Conservation (phyloP, 2,329 filamentous ascomycete genomes). For the Dothistroma septosporum region DNA sequence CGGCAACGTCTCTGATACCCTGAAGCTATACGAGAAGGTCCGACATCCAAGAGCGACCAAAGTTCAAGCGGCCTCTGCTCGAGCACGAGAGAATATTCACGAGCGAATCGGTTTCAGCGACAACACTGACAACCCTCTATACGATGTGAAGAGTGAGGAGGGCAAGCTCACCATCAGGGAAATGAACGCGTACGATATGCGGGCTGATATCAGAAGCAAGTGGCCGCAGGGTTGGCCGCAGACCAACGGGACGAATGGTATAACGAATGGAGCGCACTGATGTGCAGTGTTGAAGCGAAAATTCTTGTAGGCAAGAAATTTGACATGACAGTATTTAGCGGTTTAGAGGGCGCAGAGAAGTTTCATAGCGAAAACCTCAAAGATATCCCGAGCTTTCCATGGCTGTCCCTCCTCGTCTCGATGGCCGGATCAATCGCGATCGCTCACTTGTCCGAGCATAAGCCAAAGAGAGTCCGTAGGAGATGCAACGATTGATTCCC, state of each 20-base stretch:
- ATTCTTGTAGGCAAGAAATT: background rate
- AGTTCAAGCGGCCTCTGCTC: conserved; percentile 36
- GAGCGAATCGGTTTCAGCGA: conserved; percentile 54
- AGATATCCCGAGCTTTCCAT: background rate
- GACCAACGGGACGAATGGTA: conserved; percentile 6
- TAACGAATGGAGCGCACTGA: conserved; percentile 4
- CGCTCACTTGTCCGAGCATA: too few relatives aligned
- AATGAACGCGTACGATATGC: conserved; percentile 57
- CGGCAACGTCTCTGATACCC: conserved; percentile 32
- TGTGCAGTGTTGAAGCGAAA: background rate
- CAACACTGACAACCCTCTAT: conserved; percentile 54
- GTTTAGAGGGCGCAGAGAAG: background rate
- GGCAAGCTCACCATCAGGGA: conserved; percentile 64
- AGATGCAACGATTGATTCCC: too few relatives aligned
- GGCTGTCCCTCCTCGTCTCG: background rate
- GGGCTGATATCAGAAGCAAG: conserved; percentile 23
- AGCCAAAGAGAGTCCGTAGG: too few relatives aligned
- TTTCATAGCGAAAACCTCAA: background rate
- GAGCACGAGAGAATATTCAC: conserved; percentile 39
- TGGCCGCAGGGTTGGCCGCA: conserved; percentile 18
- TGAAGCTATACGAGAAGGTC: conserved; percentile 37
- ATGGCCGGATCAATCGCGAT: too few relatives aligned
- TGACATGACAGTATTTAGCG: background rate
- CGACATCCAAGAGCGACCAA: conserved; percentile 37
- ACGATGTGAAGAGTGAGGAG: conserved; percentile 59